Percentiles rank a stretch among this genome's conserved stretches.
These are phyloP conservation scores for Dacryopinax primogenitus DNA, from an alignment of 768 basidiomycete genomes.

Conservation along the genomic window DNA sequence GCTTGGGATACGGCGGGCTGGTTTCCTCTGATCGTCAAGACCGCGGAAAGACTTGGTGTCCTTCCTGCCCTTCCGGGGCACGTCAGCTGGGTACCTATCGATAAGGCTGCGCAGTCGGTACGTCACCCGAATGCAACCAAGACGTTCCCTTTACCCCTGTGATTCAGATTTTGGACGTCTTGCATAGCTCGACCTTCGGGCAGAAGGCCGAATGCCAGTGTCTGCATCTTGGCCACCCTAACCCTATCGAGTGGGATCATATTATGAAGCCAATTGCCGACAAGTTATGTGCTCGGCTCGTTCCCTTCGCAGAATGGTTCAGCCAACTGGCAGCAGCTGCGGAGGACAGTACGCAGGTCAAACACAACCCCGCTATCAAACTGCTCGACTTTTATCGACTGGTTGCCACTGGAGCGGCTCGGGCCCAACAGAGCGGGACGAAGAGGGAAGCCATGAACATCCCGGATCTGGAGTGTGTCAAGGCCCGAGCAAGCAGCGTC, in stretches of 20 bases:
- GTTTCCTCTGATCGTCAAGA: not conserved
- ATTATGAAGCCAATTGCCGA: constrained; percentile 20
- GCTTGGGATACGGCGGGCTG: not conserved
- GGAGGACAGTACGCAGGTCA: constrained; percentile 11
- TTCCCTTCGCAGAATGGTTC: constrained; percentile 27
- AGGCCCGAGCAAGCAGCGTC: not conserved
- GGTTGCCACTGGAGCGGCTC: too few species aligned
- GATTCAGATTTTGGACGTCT: not conserved
- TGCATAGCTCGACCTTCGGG: not conserved
- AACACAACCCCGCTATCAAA: constrained; percentile 23
- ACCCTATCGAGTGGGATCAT: constrained; percentile 27
- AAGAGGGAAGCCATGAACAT: not conserved
- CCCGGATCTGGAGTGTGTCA: not conserved
- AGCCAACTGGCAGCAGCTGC: constrained; percentile 20
- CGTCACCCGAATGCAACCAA: not conserved
- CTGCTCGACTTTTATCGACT: constrained; percentile 26
- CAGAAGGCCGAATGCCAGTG: not conserved
- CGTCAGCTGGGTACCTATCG: not conserved
- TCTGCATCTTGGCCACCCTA: constrained; percentile 32
- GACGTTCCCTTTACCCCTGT: too few species aligned
- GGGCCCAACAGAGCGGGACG: too few species aligned
- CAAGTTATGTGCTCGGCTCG: constrained; percentile 22
- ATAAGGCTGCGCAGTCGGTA: not conserved
- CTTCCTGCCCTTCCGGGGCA: not conserved
- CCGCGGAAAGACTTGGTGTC: not conserved